Conservation (phyloP, 495 filamentous ascomycete genomes). For the Cercophora scortea region DNA sequence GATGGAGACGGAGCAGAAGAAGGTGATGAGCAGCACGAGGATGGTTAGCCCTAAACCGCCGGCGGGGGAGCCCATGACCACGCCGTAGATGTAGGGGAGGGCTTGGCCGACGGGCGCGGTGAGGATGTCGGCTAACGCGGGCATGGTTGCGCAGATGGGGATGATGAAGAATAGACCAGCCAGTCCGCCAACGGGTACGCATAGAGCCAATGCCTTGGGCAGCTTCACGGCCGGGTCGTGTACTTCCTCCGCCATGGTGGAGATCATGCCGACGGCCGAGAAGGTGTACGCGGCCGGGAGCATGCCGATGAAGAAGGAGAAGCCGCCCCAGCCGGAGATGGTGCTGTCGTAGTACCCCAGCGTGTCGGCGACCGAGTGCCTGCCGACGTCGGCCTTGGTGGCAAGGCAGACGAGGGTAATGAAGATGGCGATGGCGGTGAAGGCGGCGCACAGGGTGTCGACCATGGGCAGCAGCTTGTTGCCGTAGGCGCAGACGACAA, state of each 20-base stretch:
- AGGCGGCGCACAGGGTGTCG: constrained; percentile 52
- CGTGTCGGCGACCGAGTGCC: constrained; percentile 34
- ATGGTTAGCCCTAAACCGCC: constrained; percentile 69
- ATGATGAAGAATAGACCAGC: constrained; percentile 55
- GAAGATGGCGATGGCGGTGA: constrained; percentile 48
- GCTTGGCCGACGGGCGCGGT: constrained; percentile 50
- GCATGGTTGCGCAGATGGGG: constrained; percentile 56
- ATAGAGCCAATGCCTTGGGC: constrained; percentile 51
- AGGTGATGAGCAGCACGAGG: constrained; percentile 60
- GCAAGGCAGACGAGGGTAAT: constrained; percentile 50
- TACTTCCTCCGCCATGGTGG: constrained; percentile 48
- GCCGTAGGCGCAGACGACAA: constrained; percentile 51
- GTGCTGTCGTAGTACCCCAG: constrained; percentile 44
- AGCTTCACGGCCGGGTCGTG: constrained; percentile 49
- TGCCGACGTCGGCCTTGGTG: constrained; percentile 42
- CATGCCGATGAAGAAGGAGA: constrained; percentile 51
- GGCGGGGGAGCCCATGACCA: constrained; percentile 47
- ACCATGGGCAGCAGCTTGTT: constrained; percentile 48
- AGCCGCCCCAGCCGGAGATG: constrained; percentile 43
- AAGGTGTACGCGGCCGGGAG: constrained; percentile 45
- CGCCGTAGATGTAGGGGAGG: constrained; percentile 49
- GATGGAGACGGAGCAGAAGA: constrained; percentile 53
- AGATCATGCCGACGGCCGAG: constrained; percentile 56
- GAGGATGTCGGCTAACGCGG: constrained; percentile 41
- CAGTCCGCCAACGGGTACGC: constrained; percentile 49